Base-by-base conservation (phyloP, 2,329 filamentous ascomycete genomes). In the Epichloe elymi region DNA sequence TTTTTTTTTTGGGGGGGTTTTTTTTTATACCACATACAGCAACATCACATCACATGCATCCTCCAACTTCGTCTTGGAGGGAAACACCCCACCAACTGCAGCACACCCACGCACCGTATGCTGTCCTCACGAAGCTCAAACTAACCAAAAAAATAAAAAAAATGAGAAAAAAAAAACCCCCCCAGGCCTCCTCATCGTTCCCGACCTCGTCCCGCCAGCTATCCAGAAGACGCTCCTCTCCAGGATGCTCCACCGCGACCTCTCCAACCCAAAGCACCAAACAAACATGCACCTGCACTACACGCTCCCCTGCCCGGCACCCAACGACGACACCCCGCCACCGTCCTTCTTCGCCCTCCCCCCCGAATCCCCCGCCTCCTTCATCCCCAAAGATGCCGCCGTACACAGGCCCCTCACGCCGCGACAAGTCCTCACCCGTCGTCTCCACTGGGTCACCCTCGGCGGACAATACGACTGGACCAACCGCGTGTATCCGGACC, bases 391-490 rank as follows among this genome's bases (percentile, higher is more conserved):
- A 50, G 82, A 95, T 59, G 73, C 85, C 0, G 56, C 65, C 0
- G 68, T 89, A n/a, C 90, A 96, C 67, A 86, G 83, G 54, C 75
- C 87, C 2, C 71, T 96, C 10, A 76, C 79, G 2, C 72, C 86
- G 49, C 72, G 78, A 46, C 82, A 83, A 60, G 79, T 91, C 33
- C 73, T 97, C 42, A 79, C 83, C 52, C 85, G 83, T 55, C 90
- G 87, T 55, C 76, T 97, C 23, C 88, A 91, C 58, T 98, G 93
- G 93, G 79, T 94, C 41, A 97, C 91, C 0, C 78, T 98, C 3
- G 93, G 93, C 47, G 91, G 89, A 0, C 93, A 97, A 65, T 97
- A 97, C 66, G 87, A 97, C 70, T 97, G 91, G 93, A 94, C 89
- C 0, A 79, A 80, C 51, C 90, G 95, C 57, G 70, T 79, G 12